Evolutionary conservation across 1,284 basidiomycete genomes (phyloP).

Genomic region (Phylloporus sp.): DNA sequence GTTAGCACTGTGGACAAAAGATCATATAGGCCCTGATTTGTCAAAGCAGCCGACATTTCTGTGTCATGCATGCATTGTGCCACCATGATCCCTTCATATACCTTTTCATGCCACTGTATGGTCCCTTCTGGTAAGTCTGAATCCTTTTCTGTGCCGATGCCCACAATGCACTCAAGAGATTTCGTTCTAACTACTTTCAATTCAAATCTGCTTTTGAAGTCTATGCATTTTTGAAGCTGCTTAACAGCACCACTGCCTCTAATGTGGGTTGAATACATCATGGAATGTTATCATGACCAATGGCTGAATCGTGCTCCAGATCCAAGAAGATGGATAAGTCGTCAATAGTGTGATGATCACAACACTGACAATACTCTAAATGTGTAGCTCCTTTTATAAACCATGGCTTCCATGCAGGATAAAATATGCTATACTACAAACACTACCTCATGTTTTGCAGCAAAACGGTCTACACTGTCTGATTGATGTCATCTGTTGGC

Average conservation of each 20-base stretch:
- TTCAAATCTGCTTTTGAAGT: constrained; percentile 48
- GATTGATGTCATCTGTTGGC: constrained; percentile 57
- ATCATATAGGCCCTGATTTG: too few relatives aligned
- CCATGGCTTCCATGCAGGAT: constrained; percentile 45
- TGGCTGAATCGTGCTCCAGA: constrained; percentile 36
- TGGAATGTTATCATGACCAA: not conserved
- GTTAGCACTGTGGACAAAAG: too few relatives aligned
- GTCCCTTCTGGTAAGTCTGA: too few relatives aligned
- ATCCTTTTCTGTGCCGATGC: too few relatives aligned
- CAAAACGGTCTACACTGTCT: constrained; percentile 58
- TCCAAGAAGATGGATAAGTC: constrained; percentile 51
- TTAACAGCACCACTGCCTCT: constrained; percentile 51
- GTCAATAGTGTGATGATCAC: not conserved
- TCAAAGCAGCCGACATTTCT: too few relatives aligned
- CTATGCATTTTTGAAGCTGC: constrained; percentile 51
- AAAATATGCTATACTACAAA: not conserved
- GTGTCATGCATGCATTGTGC: too few relatives aligned
- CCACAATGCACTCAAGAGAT: constrained; percentile 53
- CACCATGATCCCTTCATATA: too few relatives aligned
- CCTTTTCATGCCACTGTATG: too few relatives aligned
- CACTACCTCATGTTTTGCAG: constrained; percentile 42
- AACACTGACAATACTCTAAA: constrained; percentile 5
- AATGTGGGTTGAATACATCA: constrained; percentile 57
- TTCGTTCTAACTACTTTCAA: constrained; percentile 46
- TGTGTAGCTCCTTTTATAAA: constrained; percentile 47